These are phyloP conservation scores for Fusarium sacchari DNA, from an alignment of 2,329 filamentous ascomycete genomes.

Conservation along the genomic window DNA sequence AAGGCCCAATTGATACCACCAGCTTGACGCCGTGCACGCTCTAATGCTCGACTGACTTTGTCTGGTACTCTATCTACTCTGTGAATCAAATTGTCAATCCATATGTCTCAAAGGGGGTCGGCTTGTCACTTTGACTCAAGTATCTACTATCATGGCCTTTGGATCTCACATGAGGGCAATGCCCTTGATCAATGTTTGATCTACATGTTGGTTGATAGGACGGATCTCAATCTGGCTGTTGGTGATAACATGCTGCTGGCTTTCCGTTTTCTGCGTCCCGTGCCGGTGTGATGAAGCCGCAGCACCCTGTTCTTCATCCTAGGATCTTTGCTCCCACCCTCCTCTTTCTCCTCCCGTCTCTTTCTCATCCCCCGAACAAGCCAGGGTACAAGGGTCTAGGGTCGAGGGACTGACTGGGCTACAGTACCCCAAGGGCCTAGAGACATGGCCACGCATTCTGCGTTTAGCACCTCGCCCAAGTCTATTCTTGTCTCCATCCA, in stretches of 20 bases:
- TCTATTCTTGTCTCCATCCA: slow-evolving; percentile 43
- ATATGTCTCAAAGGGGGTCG: slow-evolving; percentile 6
- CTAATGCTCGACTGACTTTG: slow-evolving; percentile 4
- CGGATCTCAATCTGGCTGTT: slow-evolving; percentile 1
- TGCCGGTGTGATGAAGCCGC: slow-evolving; percentile 37
- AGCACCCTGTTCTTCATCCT: slow-evolving; percentile 21
- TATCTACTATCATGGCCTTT: background rate
- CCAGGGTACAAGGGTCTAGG: slow-evolving; percentile 33
- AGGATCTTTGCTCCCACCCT: slow-evolving; percentile 31
- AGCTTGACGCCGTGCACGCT: slow-evolving; percentile 29
- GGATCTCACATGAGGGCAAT: background rate
- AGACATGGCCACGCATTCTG: slow-evolving; percentile 29
- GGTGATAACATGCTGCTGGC: slow-evolving; percentile 14
- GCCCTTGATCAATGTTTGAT: slow-evolving; percentile 4
- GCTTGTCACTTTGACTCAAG: slow-evolving; percentile 7
- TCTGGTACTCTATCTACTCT: slow-evolving; percentile 5
- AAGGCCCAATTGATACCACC: slow-evolving; percentile 16
- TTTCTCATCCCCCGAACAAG: slow-evolving; percentile 15
- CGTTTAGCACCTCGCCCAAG: slow-evolving; percentile 30
- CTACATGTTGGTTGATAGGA: slow-evolving; percentile 9
- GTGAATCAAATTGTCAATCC: slow-evolving; percentile 9
- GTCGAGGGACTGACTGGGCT: slow-evolving; percentile 32
- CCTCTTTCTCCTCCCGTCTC: slow-evolving; percentile 19
- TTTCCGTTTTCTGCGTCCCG: slow-evolving; percentile 33
- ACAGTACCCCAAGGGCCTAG: slow-evolving; percentile 22